These are phyloP conservation scores for barley (Hordeum vulgare) DNA, from an alignment of 176 grass and related monocot species.

Conservation along the genomic window MorexV3_pseudomolecules_assembly NC_058518.1:455697209-455697708, in stretches of 20 bases:
- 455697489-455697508: constrained; percentile 20
- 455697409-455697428: constrained; percentile 68
- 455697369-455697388: constrained; percentile 26
- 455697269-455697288: constrained; percentile 25
- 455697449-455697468: constrained; percentile 41
- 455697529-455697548: constrained; percentile 47
- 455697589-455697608: background rate
- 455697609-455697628: constrained; percentile 4
- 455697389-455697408: background rate
- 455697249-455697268: constrained; percentile 65
- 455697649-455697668: constrained; percentile 1
- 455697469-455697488: constrained; percentile 72
- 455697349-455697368: constrained; percentile 39
- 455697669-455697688: background rate
- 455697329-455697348: background rate
- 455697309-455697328: background rate
- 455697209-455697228: constrained; percentile 19
- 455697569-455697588: constrained; percentile 13
- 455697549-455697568: background rate
- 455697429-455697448: constrained; percentile 39
- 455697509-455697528: constrained; percentile 48
- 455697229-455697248: constrained; percentile 81
- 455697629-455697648: background rate
- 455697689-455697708: background rate
- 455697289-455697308: background rate